Evolutionary conservation across 225 moss, liverwort and hornwort genomes (phyloP).

Genomic region (Marchantia paleacea): DNA sequence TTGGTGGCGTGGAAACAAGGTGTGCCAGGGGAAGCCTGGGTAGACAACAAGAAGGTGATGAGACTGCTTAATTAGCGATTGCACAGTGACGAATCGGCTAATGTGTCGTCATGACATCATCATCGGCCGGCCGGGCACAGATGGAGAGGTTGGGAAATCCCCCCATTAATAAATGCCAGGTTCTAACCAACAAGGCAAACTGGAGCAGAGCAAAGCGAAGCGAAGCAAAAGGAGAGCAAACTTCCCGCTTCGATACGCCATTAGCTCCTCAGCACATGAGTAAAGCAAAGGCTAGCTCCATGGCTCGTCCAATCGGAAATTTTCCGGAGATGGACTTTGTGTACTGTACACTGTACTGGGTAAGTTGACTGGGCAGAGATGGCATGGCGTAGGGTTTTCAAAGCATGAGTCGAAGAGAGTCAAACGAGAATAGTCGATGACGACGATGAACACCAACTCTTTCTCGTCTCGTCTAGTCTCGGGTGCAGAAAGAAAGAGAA

Average conservation of each 20-base stretch:
- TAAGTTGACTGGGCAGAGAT: not conserved
- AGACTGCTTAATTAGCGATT: not conserved
- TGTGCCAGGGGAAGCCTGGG: not conserved
- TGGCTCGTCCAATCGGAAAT: not conserved
- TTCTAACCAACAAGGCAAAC: not conserved
- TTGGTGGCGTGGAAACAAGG: not conserved
- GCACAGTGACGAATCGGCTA: not conserved
- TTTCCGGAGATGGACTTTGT: not conserved
- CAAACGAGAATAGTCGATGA: not conserved
- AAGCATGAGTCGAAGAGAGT: not conserved
- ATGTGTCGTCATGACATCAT: not conserved
- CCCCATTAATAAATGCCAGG: not conserved
- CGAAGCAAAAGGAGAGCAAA: not conserved
- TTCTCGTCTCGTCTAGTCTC: not conserved
- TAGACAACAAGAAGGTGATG: not conserved
- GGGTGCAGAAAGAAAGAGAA: not conserved
- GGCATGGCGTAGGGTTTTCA: not conserved
- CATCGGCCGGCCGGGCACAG: not conserved
- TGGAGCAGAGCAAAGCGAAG: not conserved
- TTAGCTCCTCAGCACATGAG: not conserved
- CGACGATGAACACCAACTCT: too few species aligned
- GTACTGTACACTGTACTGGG: too few species aligned
- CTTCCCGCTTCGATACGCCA: not conserved
- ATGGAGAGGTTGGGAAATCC: not conserved
- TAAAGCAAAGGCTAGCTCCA: not conserved